Base-by-base conservation (phyloP, 345 rosid genomes). In the Gossypium anomalum region DNA sequence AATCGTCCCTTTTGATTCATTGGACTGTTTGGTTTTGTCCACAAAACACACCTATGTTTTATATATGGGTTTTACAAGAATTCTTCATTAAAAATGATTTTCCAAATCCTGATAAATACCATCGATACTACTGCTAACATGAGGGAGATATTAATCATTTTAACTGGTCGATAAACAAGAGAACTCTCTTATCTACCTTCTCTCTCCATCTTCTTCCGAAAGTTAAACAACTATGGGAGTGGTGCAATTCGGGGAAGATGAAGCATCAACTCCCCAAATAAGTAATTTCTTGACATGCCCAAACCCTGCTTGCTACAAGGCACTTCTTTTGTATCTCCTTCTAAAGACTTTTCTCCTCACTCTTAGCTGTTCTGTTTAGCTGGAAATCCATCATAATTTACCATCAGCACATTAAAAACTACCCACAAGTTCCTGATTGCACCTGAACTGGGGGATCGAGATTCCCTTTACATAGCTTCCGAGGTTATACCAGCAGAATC, bases 391-490 rank as follows among this genome's bases (percentile, higher is more conserved):
- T 64, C 75, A 14, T 19, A 71, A 25, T 71, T 56, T 56, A 19
- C 59, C 12, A 43, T 48, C 22, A 49, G 45, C 55, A 15, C 65
- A 53, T 34, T 17, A 47, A 60, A 44, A 16, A 59, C 9, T 67
- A 25, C 23, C 64, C 34, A 19, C 0, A 23, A 22, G 17, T 15
- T 43, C 22, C 56, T 9, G 17, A 20, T 45, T 73, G 69, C 82
- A 95, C 99, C 99, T 87, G 94, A 90, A 84, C 90, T 93, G 55
- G 97, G 89, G 0, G 98, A 93, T 56, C 90, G 92, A 78, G 93
- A 90, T 79, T 90, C 97, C 72, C 81, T 86, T 62, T 89, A 90
- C 41, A 84, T 74, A 38, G 70, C 80, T 52, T 90, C 97, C 27
- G 89, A 87, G 58, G 82, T 74, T 55, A 80, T 66, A 69, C 86